phyloP scores from a whole-genome alignment of 2,329 filamentous ascomycete species.

The Magnaporthiopsis rhizophila region DNA sequence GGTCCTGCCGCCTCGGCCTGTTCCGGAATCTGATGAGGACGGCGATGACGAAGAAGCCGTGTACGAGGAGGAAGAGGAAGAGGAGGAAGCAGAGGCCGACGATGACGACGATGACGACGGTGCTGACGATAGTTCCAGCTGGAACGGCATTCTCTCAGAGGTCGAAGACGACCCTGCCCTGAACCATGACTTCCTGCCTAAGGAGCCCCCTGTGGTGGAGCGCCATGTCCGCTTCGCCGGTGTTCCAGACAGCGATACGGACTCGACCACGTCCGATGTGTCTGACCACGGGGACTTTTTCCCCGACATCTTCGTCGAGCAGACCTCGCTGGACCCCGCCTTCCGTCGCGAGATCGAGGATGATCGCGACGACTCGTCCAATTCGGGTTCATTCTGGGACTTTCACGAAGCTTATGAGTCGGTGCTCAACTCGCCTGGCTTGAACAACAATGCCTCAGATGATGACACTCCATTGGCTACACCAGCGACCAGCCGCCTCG shows the following conservation, averaged over 20 bases:
- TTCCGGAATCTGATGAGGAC: constrained; percentile 26
- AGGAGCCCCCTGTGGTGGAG: constrained; percentile 25
- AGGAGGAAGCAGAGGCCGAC: constrained; percentile 29
- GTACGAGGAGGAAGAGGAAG: constrained; percentile 30
- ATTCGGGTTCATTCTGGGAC: constrained; percentile 57
- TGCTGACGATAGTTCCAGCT: constrained; percentile 33
- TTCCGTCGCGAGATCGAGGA: constrained; percentile 68
- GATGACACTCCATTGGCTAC: constrained; percentile 35
- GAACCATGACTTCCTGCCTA: constrained; percentile 18
- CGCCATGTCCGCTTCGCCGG: constrained; percentile 70
- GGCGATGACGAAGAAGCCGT: constrained; percentile 30
- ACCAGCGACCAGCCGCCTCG: constrained; percentile 26
- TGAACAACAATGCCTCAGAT: constrained; percentile 25
- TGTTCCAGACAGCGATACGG: constrained; percentile 58
- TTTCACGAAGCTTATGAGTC: constrained; percentile 39
- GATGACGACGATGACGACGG: constrained; percentile 30
- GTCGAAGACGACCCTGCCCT: constrained; percentile 28
- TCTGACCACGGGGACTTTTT: constrained; percentile 60
- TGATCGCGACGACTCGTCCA: constrained; percentile 51
- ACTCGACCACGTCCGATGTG: constrained; percentile 47
- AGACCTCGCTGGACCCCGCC: constrained; percentile 62
- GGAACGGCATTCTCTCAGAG: constrained; percentile 36
- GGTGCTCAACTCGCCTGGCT: neutral
- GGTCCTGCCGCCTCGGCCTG: constrained; percentile 5
- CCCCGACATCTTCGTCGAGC: constrained; percentile 70